Conservation (phyloP, 352 stramenopile genomes). For the Sclerospora graminicola region DNA sequence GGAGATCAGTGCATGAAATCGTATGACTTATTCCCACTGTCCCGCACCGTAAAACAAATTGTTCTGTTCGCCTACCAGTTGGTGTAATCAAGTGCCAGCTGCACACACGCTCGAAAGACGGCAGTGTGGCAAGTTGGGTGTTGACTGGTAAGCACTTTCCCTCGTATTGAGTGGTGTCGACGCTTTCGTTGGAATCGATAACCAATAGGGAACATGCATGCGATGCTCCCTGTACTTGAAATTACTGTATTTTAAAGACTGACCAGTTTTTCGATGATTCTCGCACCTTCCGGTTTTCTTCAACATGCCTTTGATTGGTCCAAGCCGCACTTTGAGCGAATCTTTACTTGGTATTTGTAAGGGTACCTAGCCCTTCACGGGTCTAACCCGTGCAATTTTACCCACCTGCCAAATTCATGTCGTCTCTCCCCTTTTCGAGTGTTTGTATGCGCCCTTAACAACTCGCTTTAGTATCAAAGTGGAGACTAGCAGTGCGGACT, state of each 20-base stretch:
- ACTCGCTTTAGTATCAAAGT: slow-evolving; percentile 22
- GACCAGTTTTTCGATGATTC: slow-evolving; percentile 15
- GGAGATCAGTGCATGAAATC: no score
- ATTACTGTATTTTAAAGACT: slow-evolving; percentile 3
- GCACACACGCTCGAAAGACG: slow-evolving; percentile 2
- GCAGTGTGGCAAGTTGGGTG: slow-evolving; percentile 3
- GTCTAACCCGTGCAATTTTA: slow-evolving; percentile 1
- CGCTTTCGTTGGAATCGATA: no score
- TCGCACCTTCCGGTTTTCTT: slow-evolving; percentile 2
- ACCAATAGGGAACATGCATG: slow-evolving; percentile 1
- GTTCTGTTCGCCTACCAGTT: slow-evolving; percentile 5
- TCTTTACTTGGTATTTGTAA: no score
- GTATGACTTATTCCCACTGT: slow-evolving; percentile 2
- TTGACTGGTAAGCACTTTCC: neutral
- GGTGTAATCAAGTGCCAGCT: slow-evolving; percentile 12
- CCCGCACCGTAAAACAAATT: no score
- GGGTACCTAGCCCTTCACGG: neutral
- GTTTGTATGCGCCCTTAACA: slow-evolving; percentile 8
- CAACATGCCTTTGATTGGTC: no score
- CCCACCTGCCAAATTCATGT: slow-evolving; percentile 1
- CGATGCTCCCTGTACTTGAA: neutral
- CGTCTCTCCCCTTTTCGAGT: slow-evolving; percentile 11
- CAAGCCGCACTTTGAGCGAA: no score
- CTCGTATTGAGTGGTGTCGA: no score
- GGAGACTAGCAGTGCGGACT: slow-evolving; percentile 9